Evolutionary conservation across 2,329 filamentous ascomycete genomes (phyloP), one percentile per base, ranked within the genome.

Genomic region (Phyllosticta citrichinensis): DNA sequence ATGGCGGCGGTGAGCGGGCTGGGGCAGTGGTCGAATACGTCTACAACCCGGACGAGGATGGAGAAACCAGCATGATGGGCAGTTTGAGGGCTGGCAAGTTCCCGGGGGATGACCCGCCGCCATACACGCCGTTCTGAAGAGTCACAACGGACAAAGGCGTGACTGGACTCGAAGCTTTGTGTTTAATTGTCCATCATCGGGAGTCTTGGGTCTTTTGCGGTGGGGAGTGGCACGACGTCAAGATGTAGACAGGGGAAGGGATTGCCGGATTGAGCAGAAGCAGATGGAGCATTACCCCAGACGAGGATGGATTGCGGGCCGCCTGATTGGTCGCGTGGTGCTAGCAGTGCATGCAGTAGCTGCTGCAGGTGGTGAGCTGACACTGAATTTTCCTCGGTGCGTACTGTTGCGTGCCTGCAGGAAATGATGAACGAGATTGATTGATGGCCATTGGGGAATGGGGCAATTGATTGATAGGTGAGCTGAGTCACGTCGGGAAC

Each of bases 61-160:
- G 52, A 2, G 58, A 60, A 22, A 50, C 52, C n/a, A 55, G 52
- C n/a, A 54, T 35, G 25, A 60, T 60, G 58, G 33, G 33, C 33
- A 40, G 33, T 11, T 40, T 40, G 33, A 40, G 33, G 33, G 33
- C 11, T 5, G 12, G 33, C 33, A 40, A 17, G 33, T 5, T 22
- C 22, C 22, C 2, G 10, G 33, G 33, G 8, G 33, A 40, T 17
- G 33, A 40, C 11, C 33, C 33, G 33, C 33, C 33, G 11, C 33
- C 33, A 2, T 40, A 40, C 33, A 40, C 33, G 33, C 33, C 33
- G 33, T 40, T 14, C 11, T 40, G 33, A 40, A 40, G 33, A 40
- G 33, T 40, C 33, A 40, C 12, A 30, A 30, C 9, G 27, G 27
- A 30, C 27, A 30, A 30, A 30, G 6, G 27, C 5, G 27, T 30